These are phyloP conservation scores for Termitomyces sp. DNA, from an alignment of 768 basidiomycete species.

Conservation along the genomic window DNA sequence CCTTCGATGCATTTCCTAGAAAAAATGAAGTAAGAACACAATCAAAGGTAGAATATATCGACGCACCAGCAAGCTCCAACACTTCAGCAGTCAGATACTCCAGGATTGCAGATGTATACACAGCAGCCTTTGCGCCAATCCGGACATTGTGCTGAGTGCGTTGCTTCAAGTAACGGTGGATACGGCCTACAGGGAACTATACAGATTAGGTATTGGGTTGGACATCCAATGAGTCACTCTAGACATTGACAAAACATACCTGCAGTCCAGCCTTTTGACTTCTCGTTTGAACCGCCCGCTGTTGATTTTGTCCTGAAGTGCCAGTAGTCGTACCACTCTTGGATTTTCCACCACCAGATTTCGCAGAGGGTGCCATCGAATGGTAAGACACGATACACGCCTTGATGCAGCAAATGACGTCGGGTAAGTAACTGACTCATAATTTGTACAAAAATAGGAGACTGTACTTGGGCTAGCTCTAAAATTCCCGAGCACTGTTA, in stretches of 20 bases:
- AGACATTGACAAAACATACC: conserved; percentile 32
- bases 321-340: conserved; percentile 39
- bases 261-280: conserved; percentile 87
- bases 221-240: background rate
- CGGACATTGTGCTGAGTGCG: conserved; percentile 91
- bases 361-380: conserved; percentile 41
- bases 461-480: conserved; percentile 6
- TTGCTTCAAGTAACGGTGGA: conserved; percentile 91
- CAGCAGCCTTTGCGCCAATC: conserved; percentile 96
- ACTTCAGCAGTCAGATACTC: conserved; percentile 98
- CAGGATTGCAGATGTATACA: conserved; percentile 92
- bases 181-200: conserved; percentile 96
- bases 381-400: background rate
- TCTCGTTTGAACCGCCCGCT: conserved; percentile 51
- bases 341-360: conserved; percentile 61
- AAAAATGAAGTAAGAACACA: background rate
- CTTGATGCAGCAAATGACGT: background rate
- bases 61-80: conserved; percentile 87
- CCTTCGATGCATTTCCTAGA: conserved; percentile 92
- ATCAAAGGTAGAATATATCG: background rate
- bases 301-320: conserved; percentile 23
- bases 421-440: background rate
- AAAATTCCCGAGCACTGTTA: background rate
- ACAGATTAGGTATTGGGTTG: background rate
- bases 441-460: conserved; percentile 11